Evolutionary conservation across 345 rosid genomes (phyloP), one percentile per base, ranked within the genome.

Genomic region (Pugionium dolabratum): DNA sequence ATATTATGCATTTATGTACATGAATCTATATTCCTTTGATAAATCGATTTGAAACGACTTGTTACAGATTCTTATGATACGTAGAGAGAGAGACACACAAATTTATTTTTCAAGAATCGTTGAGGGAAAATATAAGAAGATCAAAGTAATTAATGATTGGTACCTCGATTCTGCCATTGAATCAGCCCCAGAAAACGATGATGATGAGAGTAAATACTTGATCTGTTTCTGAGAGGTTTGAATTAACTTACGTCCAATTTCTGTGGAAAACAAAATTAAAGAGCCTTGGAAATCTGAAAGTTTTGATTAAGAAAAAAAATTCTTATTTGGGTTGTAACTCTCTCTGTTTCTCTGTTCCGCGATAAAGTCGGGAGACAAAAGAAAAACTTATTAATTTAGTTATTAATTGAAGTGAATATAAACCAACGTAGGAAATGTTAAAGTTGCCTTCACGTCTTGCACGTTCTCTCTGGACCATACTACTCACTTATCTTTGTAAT

Each of bases 371-470:
- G 72, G 44, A 44, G 37, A 53, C 4, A 9, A 72, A 43, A 43
- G 51, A 73, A 71, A 72, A 61, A 66, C 59, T 59, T n/a, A 42
- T 48, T 44, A 59, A 42, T 50, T 64, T 35, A 25, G 11, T 29
- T 50, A 4, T 36, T 50, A 42, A 51, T 50, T 25, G 40, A 32
- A 37, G 28, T 30, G 18, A 46, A 55, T 71, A 71, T 64, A 28
- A 66, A 76, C 43, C 33, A 45, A 62, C 59, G 26, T 73, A 58
- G 49, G 37, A 59, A 59, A 72, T 58, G 65, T 65, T 30, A 35
- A 18, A 59, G 28, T 66, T 77, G 86, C 70, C 73, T 70, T 66
- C 86, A 80, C 81, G 84, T 79, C 76, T 66, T 74, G 75, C 84
- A 82, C 80, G 76, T 71, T 67, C 72, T 65, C 76, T 43, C 41